Evolutionary conservation across 139 green algal species (phyloP).

Genomic region (Gonium pectorale): DNA sequence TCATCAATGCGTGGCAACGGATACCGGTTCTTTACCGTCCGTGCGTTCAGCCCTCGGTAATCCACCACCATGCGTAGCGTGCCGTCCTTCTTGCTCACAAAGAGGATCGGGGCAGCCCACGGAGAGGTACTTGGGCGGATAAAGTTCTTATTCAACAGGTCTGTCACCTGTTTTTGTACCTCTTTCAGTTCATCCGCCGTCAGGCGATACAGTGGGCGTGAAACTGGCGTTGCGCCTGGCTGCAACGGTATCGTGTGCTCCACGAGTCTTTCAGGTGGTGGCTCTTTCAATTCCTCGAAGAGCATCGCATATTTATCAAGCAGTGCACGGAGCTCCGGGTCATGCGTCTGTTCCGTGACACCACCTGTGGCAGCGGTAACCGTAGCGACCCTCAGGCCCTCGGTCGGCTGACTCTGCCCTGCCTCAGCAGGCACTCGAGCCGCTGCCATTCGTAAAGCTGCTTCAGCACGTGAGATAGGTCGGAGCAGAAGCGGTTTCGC

Average conservation of each 20-base stretch:
- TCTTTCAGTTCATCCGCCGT: not conserved
- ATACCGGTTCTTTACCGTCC: conserved; percentile 41
- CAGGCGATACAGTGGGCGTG: conserved; percentile 20
- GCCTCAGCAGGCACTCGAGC: not conserved
- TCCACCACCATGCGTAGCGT: no score
- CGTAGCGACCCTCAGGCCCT: no score
- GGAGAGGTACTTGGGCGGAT: not conserved
- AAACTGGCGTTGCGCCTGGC: not conserved
- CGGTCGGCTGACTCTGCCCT: no score
- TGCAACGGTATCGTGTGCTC: conserved; percentile 7
- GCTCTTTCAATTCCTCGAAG: not conserved
- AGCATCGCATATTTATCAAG: not conserved
- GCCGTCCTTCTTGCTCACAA: conserved; percentile 44
- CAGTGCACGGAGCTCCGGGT: not conserved
- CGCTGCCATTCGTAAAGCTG: not conserved
- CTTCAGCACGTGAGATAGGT: not conserved
- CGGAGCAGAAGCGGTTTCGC: not conserved
- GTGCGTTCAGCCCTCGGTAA: no score
- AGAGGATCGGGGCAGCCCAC: not conserved
- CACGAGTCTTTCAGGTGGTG: no score
- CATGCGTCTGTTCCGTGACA: not conserved
- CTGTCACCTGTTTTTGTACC: not conserved
- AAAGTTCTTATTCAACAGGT: not conserved
- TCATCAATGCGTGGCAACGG: no score
- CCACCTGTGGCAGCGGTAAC: not conserved